Evolutionary conservation across 306 rosid genomes (phyloP), one percentile per base, ranked within the genome.

Genomic region (Castanea crenata): DNA sequence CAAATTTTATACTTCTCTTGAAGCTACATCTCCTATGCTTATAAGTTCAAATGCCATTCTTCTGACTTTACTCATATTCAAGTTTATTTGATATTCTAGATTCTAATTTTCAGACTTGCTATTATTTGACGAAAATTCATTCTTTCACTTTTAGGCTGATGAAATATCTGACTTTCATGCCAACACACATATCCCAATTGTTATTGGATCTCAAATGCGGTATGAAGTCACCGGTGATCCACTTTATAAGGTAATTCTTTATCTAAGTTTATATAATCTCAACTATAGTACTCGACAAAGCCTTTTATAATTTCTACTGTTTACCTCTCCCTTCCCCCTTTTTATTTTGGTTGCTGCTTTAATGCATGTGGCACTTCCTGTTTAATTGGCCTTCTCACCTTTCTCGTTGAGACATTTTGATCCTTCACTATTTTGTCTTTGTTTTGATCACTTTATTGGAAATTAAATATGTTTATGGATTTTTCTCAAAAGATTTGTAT

Each of bases 171-270:
- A 84, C 74, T 80, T 88, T 80, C 98, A 94, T 74, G 74, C 92
- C 68, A 94, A 94, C 84, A 92, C 98, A 12, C 98, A 94, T 86
- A 88, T 94, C 21, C 98, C 98, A 72, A 2, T 94, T 76, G 93
- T 94, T 69, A 49, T 94, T 76, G 98, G 98, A 82, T 31, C 96
- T 86, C 98, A 94, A 89, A 69, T 74, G 91, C 96, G 97, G 49
- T 92, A 92, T 77, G 98, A 94, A 88, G 68, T 88, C 83, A 87
- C 93, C 1, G 98, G 98, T 6, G 98, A 94, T 82, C 96, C 94
- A 21, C 88, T 92, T 79, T 87, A 92, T 80, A 90, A 86, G 96
- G 98, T 41, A 41, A 41, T 41, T 12, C 2, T 41, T 41, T 41
- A 41, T 9, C 46, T 41, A 41, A 41, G 46, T 41, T 41, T 7